Conservation (phyloP, 495 filamentous ascomycete species). For the Staphylotrichum tortipilum region DNA sequence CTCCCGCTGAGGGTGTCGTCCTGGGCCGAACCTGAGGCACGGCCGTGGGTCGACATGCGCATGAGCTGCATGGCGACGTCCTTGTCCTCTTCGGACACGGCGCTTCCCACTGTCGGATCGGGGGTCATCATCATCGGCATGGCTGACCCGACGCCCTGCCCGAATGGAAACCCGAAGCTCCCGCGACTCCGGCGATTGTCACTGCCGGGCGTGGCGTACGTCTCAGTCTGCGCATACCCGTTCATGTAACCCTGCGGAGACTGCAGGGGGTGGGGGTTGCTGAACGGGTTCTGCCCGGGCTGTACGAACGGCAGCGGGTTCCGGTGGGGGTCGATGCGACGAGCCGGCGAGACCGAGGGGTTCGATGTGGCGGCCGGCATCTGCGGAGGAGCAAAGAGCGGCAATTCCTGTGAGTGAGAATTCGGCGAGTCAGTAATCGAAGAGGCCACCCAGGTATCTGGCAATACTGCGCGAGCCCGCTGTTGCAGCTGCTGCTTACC, state of each 20-base stretch:
- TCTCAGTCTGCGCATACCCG: constrained; percentile 34
- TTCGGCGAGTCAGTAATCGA: no score
- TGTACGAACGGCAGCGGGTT: constrained; percentile 59
- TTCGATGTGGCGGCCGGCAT: constrained; percentile 81
- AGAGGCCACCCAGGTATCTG: no score
- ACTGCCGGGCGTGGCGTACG: constrained; percentile 49
- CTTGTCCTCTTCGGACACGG: constrained; percentile 95
- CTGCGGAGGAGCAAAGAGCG: constrained; percentile 87
- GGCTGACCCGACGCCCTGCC: constrained; percentile 25
- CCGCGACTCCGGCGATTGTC: constrained; percentile 60
- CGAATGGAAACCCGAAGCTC: constrained; percentile 44
- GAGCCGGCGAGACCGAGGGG: constrained; percentile 86
- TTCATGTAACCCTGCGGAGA: constrained; percentile 69
- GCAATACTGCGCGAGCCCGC: not conserved
- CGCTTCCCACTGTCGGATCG: constrained; percentile 87
- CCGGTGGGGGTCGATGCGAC: constrained; percentile 51
- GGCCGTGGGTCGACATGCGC: constrained; percentile 79
- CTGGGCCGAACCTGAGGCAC: constrained; percentile 85
- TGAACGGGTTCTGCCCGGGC: constrained; percentile 64
- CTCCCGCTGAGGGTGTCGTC: constrained; percentile 86
- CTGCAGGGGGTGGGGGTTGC: constrained; percentile 60
- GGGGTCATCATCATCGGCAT: constrained; percentile 71
- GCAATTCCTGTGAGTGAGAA: constrained; percentile 65
- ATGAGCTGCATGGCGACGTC: constrained; percentile 96
- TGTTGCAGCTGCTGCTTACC: constrained; percentile 46